Evolutionary conservation across 108 stramenopile genomes (phyloP), one percentile per base, ranked within the genome.

Genomic region (Fragilaria crotonensis): DNA sequence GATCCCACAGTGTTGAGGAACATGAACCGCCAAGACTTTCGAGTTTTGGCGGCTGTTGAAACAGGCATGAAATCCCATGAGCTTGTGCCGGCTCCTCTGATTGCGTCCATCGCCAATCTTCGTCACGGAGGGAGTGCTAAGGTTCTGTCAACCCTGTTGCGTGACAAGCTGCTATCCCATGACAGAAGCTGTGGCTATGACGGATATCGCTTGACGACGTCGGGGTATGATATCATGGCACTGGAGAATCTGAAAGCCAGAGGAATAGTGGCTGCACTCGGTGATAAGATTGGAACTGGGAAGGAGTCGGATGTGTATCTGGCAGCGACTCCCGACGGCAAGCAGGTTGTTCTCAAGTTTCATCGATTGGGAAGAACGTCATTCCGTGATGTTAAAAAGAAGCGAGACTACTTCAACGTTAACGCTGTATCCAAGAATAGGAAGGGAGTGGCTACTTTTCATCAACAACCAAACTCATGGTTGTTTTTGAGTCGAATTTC

Each of bases 291-390:
- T 57, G 99, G 99, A 18, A 94, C 95, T 14, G 99, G 99, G 30
- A 99, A 99, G 63, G 99, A 99, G 61, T 75, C 71, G 57, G 90
- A 96, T 73, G 74, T 90, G 48, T 91, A 87, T 44, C 30, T 89
- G 26, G 89, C 83, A 17, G 83, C 79, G 0, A 78, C 76, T 29
- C 82, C 87, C 2, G 63, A 78, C 32, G 84, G 88, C 32, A 76
- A 81, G 20, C 89, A 91, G 58, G 54, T 98, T 22, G 94, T 97
- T 0, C 72, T 99, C 28, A 99, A 99, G 65, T 83, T 99, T 59
- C 99, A 99, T 75, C 90, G 99, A 9, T 74, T 99, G 20, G 99
- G 99, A 36, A 62, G 97, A 47, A 99, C 96, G n/a, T 86, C 83
- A 49, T 98, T 97, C 68, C 85, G 96, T 20, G 94, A 95, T 67